Base-by-base conservation (phyloP, 2,329 filamentous ascomycete genomes). In the Cladosporium sp. region DNA sequence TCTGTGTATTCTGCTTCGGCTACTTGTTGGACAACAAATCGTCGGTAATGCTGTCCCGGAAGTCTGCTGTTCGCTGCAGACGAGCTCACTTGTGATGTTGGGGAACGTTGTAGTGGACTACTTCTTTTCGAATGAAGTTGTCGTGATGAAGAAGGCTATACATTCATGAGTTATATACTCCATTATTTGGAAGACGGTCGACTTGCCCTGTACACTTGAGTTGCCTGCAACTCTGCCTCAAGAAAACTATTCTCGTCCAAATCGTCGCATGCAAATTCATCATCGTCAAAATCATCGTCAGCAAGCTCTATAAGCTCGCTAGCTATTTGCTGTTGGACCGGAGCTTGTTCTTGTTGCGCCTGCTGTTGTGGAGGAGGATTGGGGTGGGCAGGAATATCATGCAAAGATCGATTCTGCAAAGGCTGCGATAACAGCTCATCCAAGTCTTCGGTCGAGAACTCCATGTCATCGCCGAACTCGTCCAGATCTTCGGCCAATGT, bases 21-120 rank as follows among this genome's bases (percentile, higher is more conserved):
- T 70, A 93, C 86, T 74, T 89, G 88, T 70, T 89, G 90, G 72
- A 97, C 86, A 68, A 93, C 82, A 79, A 96, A 97, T 70, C 94
- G 89, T 10, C 67, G 69, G 21, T 65, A 59, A 18, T 59, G 54
- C 21, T 65, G 63, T 16, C 60, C 60, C 2, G 34, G 34, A 13
- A 63, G 16, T 56, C 11, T 48, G 10, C 46, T 36, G 34, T 14
- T 58, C 26, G 11, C 43, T 21, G 26, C 58, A 36, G 58, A 36
- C 32, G 58, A 18, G n/a, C 30, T 25, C 25, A 39, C 25, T 6
- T 6, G 14, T 30, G 51, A 56, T 10, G 2, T 28, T 23, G 34
- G 36, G 23, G 56, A 58, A 23, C 7, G n/a, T 56, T 66, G 53
- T 48, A 21, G 25, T 18, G 64, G 46, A 48, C 34, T 67, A 25